A percentile compares a stretch with the other conserved stretches of the same genome.
Conservation (phyloP, 2,329 filamentous ascomycete species). For the Claviceps sp. region DNA sequence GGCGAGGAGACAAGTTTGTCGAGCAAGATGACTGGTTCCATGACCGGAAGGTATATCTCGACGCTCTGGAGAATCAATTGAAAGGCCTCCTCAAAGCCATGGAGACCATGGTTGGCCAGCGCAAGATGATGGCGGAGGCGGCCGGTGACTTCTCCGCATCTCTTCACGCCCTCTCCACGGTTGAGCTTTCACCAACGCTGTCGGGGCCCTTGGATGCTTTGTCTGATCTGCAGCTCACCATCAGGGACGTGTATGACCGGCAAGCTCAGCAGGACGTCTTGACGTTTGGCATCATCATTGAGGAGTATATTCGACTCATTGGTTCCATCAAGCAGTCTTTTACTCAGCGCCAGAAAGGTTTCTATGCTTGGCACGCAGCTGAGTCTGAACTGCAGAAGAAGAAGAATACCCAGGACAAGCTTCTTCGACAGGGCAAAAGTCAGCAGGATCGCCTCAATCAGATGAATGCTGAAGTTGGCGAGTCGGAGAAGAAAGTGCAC, state of each 20-base stretch:
- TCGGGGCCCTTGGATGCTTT: conserved; percentile 83
- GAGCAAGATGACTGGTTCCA: conserved; percentile 99
- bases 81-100: conserved; percentile 86
- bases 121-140: conserved; percentile 86
- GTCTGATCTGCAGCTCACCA: conserved; percentile 85
- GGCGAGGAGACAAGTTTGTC: conserved; percentile 75
- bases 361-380: conserved; percentile 84
- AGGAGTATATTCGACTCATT: conserved; percentile 95
- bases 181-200: conserved; percentile 80
- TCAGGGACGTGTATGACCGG: conserved; percentile 87
- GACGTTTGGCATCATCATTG: conserved; percentile 92
- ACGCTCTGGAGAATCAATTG: conserved; percentile 83
- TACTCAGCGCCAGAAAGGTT: conserved; percentile 83
- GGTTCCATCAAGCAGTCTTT: conserved; percentile 92
- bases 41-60: conserved; percentile 85
- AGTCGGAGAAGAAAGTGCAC: conserved; percentile 86
- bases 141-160: conserved; percentile 89
- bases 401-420: conserved; percentile 79
- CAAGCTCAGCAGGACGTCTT: conserved; percentile 95
- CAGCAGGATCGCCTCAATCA: conserved; percentile 94
- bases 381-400: conserved; percentile 86
- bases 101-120: conserved; percentile 81
- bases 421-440: conserved; percentile 86
- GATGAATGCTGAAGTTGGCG: conserved; percentile 82
- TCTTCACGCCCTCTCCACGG: conserved; percentile 80